Base-by-base conservation (phyloP, 2,329 filamentous ascomycete genomes). In the Monascus ruber region DNA sequence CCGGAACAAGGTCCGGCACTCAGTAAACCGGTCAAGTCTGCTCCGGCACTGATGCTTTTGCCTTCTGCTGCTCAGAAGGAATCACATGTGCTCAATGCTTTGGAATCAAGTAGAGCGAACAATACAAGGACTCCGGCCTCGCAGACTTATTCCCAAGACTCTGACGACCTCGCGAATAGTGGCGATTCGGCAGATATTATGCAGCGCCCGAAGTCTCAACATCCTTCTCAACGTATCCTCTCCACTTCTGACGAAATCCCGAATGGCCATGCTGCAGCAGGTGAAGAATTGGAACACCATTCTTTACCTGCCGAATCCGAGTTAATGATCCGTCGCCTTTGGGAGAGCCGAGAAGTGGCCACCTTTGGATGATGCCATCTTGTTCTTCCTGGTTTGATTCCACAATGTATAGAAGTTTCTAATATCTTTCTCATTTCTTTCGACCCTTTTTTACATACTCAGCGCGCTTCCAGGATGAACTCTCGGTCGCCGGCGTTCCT, bases 311-410 rank as follows among this genome's bases (percentile, higher is more conserved):
- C 47, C 37, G 61, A 63, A 39, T 44, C 49, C 4, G 62, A 62
- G 28, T 52, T 66, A 49, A 56, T 66, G 50, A 53, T 66, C 38
- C 60, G 62, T 33, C 59, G 63, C 35, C 62, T 66, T 49, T 66
- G 63, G 63, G 61, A 66, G 35, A 65, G 60, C 39, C 59, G 63
- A 35, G 62, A 65, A 39, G 59, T 65, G 4, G 56, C 62, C 11
- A 54, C 52, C 10, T 56, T 53, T 24, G 56, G 57, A 27, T 63
- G 44, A 55, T 25, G 36, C 31, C 24, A 5, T 24, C 9, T 4
- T 24, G 33, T 34, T 9, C 4, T 9, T 10, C 6, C 5, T 24
- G 6, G 7, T 34, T 25, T 24, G 6, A 17, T 33, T 8, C 11
- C 33, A 25, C 11, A 8, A 10, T 29, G 24, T 24, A 17, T 17